Evolutionary conservation across 495 filamentous ascomycete species (phyloP).

Genomic region (Trichocladium antarcticum): DNA sequence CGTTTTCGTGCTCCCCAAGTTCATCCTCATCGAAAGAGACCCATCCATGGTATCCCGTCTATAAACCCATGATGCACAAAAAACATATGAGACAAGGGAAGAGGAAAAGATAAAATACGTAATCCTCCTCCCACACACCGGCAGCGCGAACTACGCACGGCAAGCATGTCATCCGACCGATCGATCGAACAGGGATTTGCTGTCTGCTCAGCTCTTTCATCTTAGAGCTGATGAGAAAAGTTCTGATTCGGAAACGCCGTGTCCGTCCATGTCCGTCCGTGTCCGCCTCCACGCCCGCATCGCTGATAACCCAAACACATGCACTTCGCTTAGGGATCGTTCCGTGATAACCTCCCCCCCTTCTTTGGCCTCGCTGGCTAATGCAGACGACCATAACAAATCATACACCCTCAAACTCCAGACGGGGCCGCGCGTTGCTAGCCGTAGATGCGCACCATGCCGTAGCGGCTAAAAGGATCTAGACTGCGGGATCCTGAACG

Average conservation of each 20-base stretch:
- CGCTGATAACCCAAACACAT: not conserved
- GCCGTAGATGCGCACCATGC: no score
- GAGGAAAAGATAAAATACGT: constrained; percentile 1
- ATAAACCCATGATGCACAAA: constrained; percentile 16
- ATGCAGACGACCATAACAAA: not conserved
- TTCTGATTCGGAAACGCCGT: no score
- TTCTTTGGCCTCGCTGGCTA: no score
- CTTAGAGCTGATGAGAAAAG: no score
- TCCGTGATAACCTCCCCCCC: no score
- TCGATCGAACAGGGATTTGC: no score
- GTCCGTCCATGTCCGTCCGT: no score
- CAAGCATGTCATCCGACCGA: no score
- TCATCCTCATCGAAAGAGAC: not conserved
- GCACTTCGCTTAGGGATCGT: not conserved
- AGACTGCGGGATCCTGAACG: constrained; percentile 17
- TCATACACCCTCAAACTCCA: constrained; percentile 3
- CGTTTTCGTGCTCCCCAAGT: not conserved
- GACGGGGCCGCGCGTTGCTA: not conserved
- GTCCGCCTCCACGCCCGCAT: not conserved
- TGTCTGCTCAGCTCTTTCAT: not conserved
- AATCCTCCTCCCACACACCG: not conserved
- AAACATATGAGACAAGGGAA: constrained; percentile 4
- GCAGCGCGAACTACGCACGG: not conserved
- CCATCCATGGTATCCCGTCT: constrained; percentile 15
- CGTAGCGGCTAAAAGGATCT: not conserved